phyloP scores from a whole-genome alignment of 2,329 filamentous ascomycete genomes.

The Aspergillus terreus region DNA sequence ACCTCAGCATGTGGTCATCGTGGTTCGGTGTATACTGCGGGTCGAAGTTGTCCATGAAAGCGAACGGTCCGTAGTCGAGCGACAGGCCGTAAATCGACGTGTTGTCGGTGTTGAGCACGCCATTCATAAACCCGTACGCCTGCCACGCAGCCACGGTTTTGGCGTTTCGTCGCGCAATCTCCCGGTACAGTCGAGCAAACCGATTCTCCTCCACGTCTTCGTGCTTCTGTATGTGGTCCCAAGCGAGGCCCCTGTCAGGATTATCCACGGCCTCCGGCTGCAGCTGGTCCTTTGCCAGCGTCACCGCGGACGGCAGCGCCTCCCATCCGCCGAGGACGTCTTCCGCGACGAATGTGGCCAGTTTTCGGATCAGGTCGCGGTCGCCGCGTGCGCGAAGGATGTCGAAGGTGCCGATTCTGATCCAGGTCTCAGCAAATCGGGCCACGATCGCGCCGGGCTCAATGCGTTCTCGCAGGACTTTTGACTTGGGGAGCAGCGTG shows the following conservation, averaged over 20 bases:
- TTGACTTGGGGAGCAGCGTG: conserved; percentile 67
- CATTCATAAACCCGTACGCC: conserved; percentile 98
- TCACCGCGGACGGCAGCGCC: conserved; percentile 62
- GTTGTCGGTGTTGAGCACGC: conserved; percentile 96
- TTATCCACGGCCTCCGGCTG: conserved; percentile 34
- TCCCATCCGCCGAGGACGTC: conserved; percentile 88
- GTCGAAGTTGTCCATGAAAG: conserved; percentile 96
- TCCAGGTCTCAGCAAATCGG: conserved; percentile 86
- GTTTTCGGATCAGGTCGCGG: conserved; percentile 64
- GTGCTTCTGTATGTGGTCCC: conserved; percentile 63
- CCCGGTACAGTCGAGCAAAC: conserved; percentile 81
- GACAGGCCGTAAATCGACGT: conserved; percentile 85
- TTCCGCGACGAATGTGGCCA: conserved; percentile 81
- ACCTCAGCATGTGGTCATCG: conserved; percentile 82
- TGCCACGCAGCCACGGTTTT: conserved; percentile 90
- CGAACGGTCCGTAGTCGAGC: conserved; percentile 94
- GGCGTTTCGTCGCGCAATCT: conserved; percentile 81
- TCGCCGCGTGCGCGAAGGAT: conserved; percentile 81
- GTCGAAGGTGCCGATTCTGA: conserved; percentile 94
- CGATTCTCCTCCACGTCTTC: conserved; percentile 72
- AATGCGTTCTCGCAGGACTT: conserved; percentile 71
- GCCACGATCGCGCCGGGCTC: conserved; percentile 93
- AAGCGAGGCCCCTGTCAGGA: conserved; percentile 52
- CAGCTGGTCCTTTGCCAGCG: conserved; percentile 39
- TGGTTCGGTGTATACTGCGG: conserved; percentile 94